A percentile compares a stretch with the other conserved stretches of the same genome.
phyloP scores from a whole-genome alignment of 495 filamentous ascomycete genomes.

The Rostrohypoxylon terebratum region DNA sequence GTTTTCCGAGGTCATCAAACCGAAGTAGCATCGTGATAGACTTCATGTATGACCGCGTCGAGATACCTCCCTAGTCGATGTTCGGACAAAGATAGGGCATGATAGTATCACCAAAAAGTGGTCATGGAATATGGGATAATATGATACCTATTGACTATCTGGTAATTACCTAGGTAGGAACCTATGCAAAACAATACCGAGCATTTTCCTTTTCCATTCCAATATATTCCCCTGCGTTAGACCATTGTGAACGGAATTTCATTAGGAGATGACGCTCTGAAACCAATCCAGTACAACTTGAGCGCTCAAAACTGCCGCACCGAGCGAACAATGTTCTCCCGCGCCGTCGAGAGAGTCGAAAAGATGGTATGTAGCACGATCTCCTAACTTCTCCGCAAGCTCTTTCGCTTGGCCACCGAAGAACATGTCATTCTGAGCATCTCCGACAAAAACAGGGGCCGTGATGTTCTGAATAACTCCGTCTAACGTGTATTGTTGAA shows the following conservation, averaged over 20 bases:
- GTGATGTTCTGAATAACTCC: constrained; percentile 47
- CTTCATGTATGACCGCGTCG: not conserved
- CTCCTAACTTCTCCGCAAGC: constrained; percentile 50
- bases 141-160: not conserved
- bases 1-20: not conserved
- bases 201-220: not conserved
- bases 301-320: constrained; percentile 33
- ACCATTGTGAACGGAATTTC: not conserved
- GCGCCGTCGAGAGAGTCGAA: constrained; percentile 48
- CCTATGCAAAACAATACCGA: not conserved
- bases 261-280: constrained; percentile 31
- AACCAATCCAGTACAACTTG: constrained; percentile 52
- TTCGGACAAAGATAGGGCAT: too few relatives aligned
- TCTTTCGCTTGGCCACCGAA: constrained; percentile 51
- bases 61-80: too few relatives aligned
- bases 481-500: constrained; percentile 45
- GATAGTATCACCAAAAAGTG: not conserved
- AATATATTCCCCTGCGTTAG: not conserved
- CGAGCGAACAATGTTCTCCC: constrained; percentile 47
- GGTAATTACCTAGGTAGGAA: not conserved
- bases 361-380: constrained; percentile 45
- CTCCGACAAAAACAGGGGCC: constrained; percentile 52
- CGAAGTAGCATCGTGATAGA: not conserved
- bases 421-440: constrained; percentile 53
- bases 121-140: not conserved